A percentile compares a stretch with the other conserved stretches of the same genome.
These are phyloP conservation scores for Forsythia viridissima DNA, from an alignment of 257 asterid genomes.

Conservation along the genomic window DNA sequence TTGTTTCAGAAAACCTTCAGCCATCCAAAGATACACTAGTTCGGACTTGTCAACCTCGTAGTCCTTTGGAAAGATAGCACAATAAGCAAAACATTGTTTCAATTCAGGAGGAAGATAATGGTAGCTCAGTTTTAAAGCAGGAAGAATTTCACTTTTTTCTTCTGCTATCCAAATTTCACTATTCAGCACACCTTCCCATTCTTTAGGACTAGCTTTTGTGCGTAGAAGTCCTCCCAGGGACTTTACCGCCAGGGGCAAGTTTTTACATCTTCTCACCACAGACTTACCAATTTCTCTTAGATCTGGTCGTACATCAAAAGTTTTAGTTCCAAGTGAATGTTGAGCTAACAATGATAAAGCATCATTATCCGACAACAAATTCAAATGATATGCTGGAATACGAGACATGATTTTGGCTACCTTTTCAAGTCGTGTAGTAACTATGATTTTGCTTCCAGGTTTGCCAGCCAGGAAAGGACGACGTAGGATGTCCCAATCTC, in stretches of 20 bases:
- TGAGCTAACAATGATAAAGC: slow-evolving; percentile 28
- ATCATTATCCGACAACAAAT: slow-evolving; percentile 7
- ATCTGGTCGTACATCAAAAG: slow-evolving; percentile 16
- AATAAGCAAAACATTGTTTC: slow-evolving; percentile 34
- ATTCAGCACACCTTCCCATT: slow-evolving; percentile 28
- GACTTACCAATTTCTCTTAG: slow-evolving; percentile 23
- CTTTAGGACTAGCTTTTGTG: slow-evolving; percentile 12
- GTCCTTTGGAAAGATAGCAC: slow-evolving; percentile 33
- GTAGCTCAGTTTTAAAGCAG: slow-evolving; percentile 32
- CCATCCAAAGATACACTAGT: slow-evolving; percentile 38
- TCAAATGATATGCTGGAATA: not conserved
- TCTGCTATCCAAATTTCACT: slow-evolving; percentile 32
- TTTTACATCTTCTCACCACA: slow-evolving; percentile 27
- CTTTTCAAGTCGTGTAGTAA: not conserved
- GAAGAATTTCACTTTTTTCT: slow-evolving; percentile 23
- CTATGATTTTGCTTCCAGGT: not conserved
- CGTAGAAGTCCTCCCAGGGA: slow-evolving; percentile 35
- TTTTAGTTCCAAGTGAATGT: slow-evolving; percentile 24
- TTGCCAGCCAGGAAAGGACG: not conserved
- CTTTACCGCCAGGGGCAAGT: slow-evolving; percentile 37
- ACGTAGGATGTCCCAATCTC: not conserved
- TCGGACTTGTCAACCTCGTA: slow-evolving; percentile 24
- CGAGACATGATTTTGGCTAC: not conserved
- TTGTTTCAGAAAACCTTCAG: slow-evolving; percentile 33
- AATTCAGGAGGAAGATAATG: slow-evolving; percentile 31